phyloP scores from a whole-genome alignment of 2,329 filamentous ascomycete genomes.

The Thermothelomyces thermophilus region DNA sequence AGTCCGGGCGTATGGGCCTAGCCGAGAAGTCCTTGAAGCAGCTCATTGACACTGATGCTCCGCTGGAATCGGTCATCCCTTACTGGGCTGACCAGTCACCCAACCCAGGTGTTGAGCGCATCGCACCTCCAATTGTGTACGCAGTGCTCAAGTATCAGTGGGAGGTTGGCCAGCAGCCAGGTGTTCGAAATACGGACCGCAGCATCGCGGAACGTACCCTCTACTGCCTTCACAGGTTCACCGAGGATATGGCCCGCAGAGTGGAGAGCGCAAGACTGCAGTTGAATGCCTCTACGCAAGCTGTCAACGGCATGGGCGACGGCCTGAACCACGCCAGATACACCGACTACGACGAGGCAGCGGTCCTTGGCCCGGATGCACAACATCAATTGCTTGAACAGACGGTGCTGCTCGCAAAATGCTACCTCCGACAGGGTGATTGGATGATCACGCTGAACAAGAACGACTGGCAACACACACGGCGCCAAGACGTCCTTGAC shows the following conservation, averaged over 20 bases:
- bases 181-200: constrained; percentile 33
- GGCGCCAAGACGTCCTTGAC: constrained; percentile 80
- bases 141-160: constrained; percentile 97
- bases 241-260: constrained; percentile 49
- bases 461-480: constrained; percentile 81
- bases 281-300: constrained; percentile 36
- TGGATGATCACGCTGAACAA: constrained; percentile 85
- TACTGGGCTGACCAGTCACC: constrained; percentile 45
- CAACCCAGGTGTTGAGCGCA: constrained; percentile 37
- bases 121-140: constrained; percentile 77
- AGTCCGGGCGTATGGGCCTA: constrained; percentile 87
- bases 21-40: constrained; percentile 93
- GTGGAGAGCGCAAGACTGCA: constrained; percentile 49
- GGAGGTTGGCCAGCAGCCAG: constrained; percentile 66
- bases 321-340: constrained; percentile 37
- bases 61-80: constrained; percentile 54
- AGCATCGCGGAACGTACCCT: constrained; percentile 48
- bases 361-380: constrained; percentile 41
- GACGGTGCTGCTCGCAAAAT: constrained; percentile 78
- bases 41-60: constrained; percentile 67
- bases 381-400: constrained; percentile 53
- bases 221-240: constrained; percentile 55
- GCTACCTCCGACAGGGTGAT: constrained; percentile 91
- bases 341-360: constrained; percentile 45
- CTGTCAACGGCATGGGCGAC: constrained; percentile 36